phyloP scores from a whole-genome alignment of 495 filamentous ascomycete species.

The Xylaria longipes region DNA sequence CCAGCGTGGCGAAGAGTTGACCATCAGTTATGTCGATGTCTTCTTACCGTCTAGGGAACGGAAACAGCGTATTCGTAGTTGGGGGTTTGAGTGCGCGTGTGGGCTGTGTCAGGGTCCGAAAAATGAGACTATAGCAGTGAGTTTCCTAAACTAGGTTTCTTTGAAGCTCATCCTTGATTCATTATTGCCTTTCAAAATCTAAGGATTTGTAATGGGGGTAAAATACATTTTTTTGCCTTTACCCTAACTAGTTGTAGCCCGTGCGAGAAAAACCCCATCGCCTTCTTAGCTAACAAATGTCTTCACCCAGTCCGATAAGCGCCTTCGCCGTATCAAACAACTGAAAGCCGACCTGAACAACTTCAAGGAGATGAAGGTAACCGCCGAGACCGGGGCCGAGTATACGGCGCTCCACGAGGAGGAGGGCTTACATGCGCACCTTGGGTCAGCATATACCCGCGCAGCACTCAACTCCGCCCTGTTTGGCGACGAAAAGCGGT shows the following conservation, averaged over 20 bases:
- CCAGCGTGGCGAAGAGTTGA: conserved; percentile 47
- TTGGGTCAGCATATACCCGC: conserved; percentile 46
- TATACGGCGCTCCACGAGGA: conserved; percentile 43
- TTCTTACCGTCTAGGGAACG: conserved; percentile 39
- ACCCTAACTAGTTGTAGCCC: background rate
- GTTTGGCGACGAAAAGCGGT: conserved; percentile 46
- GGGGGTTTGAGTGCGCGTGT: conserved; percentile 53
- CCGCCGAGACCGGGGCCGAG: conserved; percentile 42
- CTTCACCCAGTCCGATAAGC: conserved; percentile 41
- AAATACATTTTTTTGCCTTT: background rate
- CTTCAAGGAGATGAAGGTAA: conserved; percentile 37
- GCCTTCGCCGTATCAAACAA: conserved; percentile 42
- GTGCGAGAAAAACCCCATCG: background rate
- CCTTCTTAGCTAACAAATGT: background rate
- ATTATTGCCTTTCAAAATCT: no score
- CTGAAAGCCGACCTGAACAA: conserved; percentile 46
- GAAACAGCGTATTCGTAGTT: conserved; percentile 40
- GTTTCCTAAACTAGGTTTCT: background rate
- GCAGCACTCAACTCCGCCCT: conserved; percentile 52
- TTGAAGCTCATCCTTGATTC: background rate
- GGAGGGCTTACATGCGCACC: conserved; percentile 45
- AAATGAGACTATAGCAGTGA: conserved; percentile 21
- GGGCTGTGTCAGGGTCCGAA: conserved; percentile 39
- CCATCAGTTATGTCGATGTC: conserved; percentile 48
- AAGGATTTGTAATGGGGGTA: background rate